A percentile compares a stretch with the other conserved stretches of the same genome.
phyloP scores from a whole-genome alignment of 768 basidiomycete species.

The Mycena galopus region DNA sequence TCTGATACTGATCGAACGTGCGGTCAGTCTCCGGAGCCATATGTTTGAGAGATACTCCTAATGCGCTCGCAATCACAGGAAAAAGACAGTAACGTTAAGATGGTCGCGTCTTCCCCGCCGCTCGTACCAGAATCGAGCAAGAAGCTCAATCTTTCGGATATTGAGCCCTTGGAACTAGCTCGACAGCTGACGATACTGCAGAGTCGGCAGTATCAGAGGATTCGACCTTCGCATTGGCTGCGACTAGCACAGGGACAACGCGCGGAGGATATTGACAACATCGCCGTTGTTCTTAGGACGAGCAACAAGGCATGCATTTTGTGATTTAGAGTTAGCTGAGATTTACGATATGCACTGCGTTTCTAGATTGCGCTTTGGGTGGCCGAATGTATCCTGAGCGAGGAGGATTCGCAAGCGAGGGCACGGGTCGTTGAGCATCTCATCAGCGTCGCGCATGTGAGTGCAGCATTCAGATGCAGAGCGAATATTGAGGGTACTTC shows the following conservation, averaged over 20 bases:
- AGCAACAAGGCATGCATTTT: conserved; percentile 93
- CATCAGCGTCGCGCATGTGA: conserved; percentile 90
- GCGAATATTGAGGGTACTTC: conserved; percentile 28
- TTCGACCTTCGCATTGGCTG: conserved; percentile 93
- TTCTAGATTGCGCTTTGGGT: conserved; percentile 93
- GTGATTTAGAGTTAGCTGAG: too few species aligned
- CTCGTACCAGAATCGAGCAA: conserved; percentile 79
- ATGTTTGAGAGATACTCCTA: conserved; percentile 5
- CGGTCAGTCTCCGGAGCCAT: conserved; percentile 66
- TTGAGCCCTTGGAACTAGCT: conserved; percentile 91
- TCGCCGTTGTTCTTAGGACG: conserved; percentile 87
- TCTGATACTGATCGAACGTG: conserved; percentile 79
- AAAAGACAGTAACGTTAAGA: conserved; percentile 69
- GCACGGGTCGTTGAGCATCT: conserved; percentile 89
- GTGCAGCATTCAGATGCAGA: conserved; percentile 44
- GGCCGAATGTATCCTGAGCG: conserved; percentile 80
- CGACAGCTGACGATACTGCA: conserved; percentile 95
- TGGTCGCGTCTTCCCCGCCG: conserved; percentile 77
- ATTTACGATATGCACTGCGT: conserved; percentile 12
- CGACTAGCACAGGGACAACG: conserved; percentile 84
- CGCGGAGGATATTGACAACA: conserved; percentile 83
- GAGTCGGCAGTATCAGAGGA: conserved; percentile 86
- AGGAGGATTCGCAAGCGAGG: conserved; percentile 87
- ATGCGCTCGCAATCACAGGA: conserved; percentile 56
- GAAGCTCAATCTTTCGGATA: conserved; percentile 85